Percentiles rank a stretch among this genome's conserved stretches.
Evolutionary conservation across 208 protist species (phyloP).

Genomic region (Naegleria fowleri): DNA sequence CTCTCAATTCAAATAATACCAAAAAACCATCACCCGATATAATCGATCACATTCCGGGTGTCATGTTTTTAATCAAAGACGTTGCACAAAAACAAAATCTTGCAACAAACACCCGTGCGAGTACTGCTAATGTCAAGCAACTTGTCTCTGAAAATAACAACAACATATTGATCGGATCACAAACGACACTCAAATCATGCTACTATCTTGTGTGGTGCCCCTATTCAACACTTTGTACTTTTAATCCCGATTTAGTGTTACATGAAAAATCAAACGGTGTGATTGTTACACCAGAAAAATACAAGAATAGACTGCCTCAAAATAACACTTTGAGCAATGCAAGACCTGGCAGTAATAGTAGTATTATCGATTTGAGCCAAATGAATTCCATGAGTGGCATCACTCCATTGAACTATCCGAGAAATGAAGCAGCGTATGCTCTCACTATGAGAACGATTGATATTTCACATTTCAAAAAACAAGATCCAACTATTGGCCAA

Average conservation of each 20-base stretch:
- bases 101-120: background rate
- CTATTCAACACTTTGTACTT: background rate
- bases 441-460: background rate
- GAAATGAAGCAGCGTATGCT: background rate
- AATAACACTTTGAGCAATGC: background rate
- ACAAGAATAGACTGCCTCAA: background rate
- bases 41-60: background rate
- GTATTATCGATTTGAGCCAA: background rate
- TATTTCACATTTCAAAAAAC: conserved; percentile 29
- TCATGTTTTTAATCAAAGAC: background rate
- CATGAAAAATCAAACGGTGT: conserved; percentile 2
- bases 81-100: background rate
- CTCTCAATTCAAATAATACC: background rate
- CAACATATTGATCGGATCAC: background rate
- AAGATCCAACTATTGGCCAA: background rate
- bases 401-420: background rate
- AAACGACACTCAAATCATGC: background rate
- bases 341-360: background rate
- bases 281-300: background rate
- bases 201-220: background rate
- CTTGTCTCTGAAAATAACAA: background rate
- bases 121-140: background rate
- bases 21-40: background rate
- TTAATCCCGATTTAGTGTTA: background rate
- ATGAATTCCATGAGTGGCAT: background rate